phyloP scores from a whole-genome alignment of 164 flowering plant genomes.

The Sedum album region DNA sequence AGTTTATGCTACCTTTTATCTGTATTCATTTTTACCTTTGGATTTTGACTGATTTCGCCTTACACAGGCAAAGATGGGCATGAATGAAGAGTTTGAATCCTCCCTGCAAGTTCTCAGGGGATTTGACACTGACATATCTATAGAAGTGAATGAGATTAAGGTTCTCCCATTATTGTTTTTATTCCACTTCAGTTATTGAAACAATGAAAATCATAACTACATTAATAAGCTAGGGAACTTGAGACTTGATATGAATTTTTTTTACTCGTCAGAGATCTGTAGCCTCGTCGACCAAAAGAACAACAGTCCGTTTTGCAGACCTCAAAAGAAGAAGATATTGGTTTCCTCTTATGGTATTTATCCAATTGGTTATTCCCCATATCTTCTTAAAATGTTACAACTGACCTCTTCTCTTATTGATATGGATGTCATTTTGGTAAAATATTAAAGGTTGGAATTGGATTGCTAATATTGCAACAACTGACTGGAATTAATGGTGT shows the following conservation, averaged over 20 bases:
- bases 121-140: conserved; percentile 73
- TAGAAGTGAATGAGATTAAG: conserved; percentile 96
- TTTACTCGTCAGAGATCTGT: conserved; percentile 52
- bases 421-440: neutral
- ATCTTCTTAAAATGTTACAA: neutral
- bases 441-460: conserved; percentile 69
- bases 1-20: conserved; percentile 9
- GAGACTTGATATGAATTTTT: neutral
- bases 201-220: neutral
- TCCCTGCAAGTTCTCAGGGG: conserved; percentile 97
- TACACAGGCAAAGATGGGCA: conserved; percentile 89
- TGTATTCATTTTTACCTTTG: neutral
- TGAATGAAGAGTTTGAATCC: conserved; percentile 92
- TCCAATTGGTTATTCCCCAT: neutral
- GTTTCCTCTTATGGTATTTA: conserved; percentile 55
- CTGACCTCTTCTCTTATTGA: neutral
- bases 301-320: conserved; percentile 48
- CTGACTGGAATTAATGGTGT: conserved; percentile 82
- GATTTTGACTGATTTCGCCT: conserved; percentile 5
- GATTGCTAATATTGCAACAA: conserved; percentile 78
- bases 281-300: conserved; percentile 43
- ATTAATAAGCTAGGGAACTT: neutral
- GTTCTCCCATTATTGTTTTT: conserved; percentile 20
- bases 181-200: neutral
- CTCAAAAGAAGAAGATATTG: conserved; percentile 54